A percentile compares a stretch with the other conserved stretches of the same genome.
phyloP scores from a whole-genome alignment of 2,329 filamentous ascomycete species.

The Alternaria metachromatica region DNA sequence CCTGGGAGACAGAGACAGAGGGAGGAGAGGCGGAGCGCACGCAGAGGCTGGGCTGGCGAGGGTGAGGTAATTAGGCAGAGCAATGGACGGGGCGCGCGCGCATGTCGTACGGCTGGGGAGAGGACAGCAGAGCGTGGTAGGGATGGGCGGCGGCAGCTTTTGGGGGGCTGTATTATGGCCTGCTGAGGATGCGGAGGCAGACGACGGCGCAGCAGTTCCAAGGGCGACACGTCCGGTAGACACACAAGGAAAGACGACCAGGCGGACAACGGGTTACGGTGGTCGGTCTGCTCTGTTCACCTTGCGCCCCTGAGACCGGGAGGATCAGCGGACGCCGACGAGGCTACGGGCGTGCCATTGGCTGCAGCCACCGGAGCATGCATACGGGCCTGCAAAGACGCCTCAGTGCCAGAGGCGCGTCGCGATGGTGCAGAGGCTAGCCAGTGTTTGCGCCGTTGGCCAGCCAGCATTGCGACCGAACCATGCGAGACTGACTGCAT shows the following conservation, averaged over 20 bases:
- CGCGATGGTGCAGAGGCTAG: background rate
- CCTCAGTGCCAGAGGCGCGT: background rate
- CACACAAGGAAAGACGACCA: slow-evolving; percentile 9
- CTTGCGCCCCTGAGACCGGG: background rate
- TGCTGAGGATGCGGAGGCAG: slow-evolving; percentile 5
- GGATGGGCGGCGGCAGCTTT: slow-evolving; percentile 4
- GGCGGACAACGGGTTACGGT: slow-evolving; percentile 1
- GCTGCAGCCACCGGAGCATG: slow-evolving; percentile 16
- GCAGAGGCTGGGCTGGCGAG: slow-evolving; percentile 7
- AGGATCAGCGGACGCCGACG: slow-evolving; percentile 17
- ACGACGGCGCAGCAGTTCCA: slow-evolving; percentile 4
- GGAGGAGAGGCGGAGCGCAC: slow-evolving; percentile 8
- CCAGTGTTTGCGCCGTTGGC: background rate
- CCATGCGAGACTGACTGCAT: background rate
- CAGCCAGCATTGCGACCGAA: background rate
- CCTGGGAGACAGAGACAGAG: slow-evolving; percentile 10
- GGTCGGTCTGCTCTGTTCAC: background rate
- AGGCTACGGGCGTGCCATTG: slow-evolving; percentile 15
- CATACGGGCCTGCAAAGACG: slow-evolving; percentile 4
- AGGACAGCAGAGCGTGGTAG: slow-evolving; percentile 1
- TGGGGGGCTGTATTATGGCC: background rate
- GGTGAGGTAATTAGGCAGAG: slow-evolving; percentile 9
- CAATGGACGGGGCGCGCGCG: slow-evolving; percentile 11
- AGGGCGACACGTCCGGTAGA: slow-evolving; percentile 5
- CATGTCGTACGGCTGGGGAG: slow-evolving; percentile 17